Percentiles rank a stretch among this genome's conserved stretches.
These are phyloP conservation scores for Sclerotiophoma versabilis DNA, from an alignment of 2,329 filamentous ascomycete species.

Conservation along the genomic window DNA sequence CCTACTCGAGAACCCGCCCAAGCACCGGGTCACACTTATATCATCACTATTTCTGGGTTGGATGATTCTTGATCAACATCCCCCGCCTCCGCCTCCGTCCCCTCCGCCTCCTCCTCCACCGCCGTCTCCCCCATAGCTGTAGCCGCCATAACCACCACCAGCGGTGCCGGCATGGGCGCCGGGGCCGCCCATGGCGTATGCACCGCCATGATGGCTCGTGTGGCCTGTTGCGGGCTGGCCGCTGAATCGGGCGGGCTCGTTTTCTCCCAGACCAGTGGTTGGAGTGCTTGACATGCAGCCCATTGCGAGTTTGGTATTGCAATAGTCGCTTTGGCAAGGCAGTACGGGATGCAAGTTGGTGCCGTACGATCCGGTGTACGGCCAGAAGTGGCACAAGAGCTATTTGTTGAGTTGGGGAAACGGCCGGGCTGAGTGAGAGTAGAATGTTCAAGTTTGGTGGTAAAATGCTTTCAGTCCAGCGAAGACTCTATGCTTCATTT, in stretches of 20 bases:
- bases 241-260: slow-evolving; percentile 4
- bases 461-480: too few relatives aligned
- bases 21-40: too few relatives aligned
- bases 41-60: too few relatives aligned
- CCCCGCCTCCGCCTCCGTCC: background rate
- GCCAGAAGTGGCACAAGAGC: too few relatives aligned
- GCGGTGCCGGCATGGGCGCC: background rate
- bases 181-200: background rate
- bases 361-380: too few relatives aligned
- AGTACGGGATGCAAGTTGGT: background rate
- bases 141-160: background rate
- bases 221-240: slow-evolving; percentile 5
- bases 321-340: background rate
- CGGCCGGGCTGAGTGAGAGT: too few relatives aligned
- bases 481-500: too few relatives aligned
- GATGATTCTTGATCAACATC: too few relatives aligned
- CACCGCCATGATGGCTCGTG: background rate
- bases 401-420: background rate
- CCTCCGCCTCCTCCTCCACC: background rate
- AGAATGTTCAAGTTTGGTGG: too few relatives aligned
- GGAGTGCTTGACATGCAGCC: slow-evolving; percentile 11
- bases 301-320: background rate
- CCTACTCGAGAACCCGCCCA: too few relatives aligned
- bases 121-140: background rate
- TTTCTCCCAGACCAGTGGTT: background rate